Evolutionary conservation across 1,284 basidiomycete species (phyloP).

Genomic region (Amylostereum areolatum): DNA sequence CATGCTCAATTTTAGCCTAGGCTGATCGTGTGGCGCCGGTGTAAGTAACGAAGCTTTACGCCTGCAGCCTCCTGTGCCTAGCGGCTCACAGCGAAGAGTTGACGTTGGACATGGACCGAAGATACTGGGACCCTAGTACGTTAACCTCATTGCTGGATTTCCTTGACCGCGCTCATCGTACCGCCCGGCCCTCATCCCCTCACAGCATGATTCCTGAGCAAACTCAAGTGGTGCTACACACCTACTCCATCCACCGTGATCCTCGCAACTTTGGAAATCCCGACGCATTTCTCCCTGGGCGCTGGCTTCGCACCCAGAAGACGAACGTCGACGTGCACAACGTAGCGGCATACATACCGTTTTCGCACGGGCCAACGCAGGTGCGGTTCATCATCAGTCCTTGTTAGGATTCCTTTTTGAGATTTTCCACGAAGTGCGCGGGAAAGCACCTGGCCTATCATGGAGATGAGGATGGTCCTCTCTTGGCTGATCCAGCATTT

Average conservation of each 20-base stretch:
- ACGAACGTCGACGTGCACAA: conserved; percentile 13
- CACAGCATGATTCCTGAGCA: conserved; percentile 19
- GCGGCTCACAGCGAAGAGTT: conserved; percentile 43
- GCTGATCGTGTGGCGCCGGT: not conserved
- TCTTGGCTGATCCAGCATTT: conserved; percentile 20
- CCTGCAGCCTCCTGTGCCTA: conserved; percentile 46
- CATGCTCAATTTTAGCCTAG: not conserved
- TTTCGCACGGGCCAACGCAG: conserved; percentile 20
- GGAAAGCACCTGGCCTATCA: conserved; percentile 27
- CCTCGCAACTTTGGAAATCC: conserved; percentile 25
- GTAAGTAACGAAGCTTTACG: conserved; percentile 54
- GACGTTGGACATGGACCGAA: conserved; percentile 13
- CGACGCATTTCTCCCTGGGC: conserved; percentile 24
- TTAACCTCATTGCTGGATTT: not conserved
- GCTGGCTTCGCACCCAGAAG: conserved; percentile 20
- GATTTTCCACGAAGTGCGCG: conserved; percentile 20
- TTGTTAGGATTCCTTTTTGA: not conserved
- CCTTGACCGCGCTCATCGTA: not conserved
- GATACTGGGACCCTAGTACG: conserved; percentile 21
- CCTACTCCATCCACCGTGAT: conserved; percentile 24
- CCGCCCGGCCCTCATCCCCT: conserved; percentile 6
- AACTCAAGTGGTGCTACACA: conserved; percentile 19
- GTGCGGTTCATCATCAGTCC: not conserved
- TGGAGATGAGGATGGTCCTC: conserved; percentile 24
- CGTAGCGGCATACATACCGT: conserved; percentile 22